phyloP scores from a whole-genome alignment of 768 basidiomycete genomes.

The Harrya chromipes region DNA sequence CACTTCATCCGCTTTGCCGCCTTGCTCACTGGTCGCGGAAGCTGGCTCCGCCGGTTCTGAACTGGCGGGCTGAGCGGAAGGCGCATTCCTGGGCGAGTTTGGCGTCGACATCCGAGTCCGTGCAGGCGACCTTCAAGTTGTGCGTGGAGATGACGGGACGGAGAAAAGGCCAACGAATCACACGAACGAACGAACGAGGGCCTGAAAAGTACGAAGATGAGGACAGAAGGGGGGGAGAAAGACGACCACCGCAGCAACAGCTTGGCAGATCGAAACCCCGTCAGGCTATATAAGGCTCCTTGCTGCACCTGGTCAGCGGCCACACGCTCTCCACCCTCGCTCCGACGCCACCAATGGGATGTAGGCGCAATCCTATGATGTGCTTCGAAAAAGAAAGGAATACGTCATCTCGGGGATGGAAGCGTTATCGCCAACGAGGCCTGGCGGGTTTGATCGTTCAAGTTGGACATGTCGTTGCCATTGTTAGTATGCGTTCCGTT shows the following conservation, averaged over 20 bases:
- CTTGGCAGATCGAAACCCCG: constrained; percentile 3
- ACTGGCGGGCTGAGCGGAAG: background rate
- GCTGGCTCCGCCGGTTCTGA: background rate
- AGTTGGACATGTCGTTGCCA: background rate
- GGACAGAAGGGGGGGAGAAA: background rate
- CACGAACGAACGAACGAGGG: background rate
- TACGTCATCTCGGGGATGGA: constrained; percentile 8
- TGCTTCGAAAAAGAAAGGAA: constrained; percentile 12
- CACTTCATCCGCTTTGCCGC: constrained; percentile 15
- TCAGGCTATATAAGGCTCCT: constrained; percentile 19
- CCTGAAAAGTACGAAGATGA: background rate
- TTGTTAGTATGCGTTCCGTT: background rate
- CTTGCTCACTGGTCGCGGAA: background rate
- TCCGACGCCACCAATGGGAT: constrained; percentile 20
- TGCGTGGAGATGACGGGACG: background rate
- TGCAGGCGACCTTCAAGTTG: background rate
- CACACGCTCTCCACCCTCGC: constrained; percentile 14
- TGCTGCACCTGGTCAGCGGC: background rate
- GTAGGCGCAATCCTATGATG: constrained; percentile 12
- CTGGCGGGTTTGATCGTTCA: too few species aligned
- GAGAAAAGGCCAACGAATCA: too few species aligned
- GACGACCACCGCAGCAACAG: background rate
- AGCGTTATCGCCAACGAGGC: constrained; percentile 16
- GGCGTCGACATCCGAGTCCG: constrained; percentile 14
- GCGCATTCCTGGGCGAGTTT: background rate